Conservation (phyloP, 2,329 filamentous ascomycete species). For the Botryosphaeria dothidea region DNA sequence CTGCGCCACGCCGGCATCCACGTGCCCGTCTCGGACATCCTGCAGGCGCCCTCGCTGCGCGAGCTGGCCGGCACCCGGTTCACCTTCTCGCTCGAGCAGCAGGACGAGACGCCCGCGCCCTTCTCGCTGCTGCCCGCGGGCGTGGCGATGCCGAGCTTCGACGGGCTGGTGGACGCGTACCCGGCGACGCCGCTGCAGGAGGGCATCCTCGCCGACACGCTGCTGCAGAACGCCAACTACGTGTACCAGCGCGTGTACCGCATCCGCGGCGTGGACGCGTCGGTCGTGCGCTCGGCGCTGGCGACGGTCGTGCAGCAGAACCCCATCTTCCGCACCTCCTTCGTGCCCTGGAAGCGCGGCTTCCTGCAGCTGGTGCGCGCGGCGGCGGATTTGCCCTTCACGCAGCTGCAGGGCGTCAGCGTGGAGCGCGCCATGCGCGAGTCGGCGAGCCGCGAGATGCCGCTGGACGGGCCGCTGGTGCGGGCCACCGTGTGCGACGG, state of each 20-base stretch:
- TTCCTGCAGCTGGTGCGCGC: slow-evolving; percentile 12
- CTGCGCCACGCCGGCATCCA: neutral
- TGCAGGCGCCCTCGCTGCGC: neutral
- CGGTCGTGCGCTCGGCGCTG: slow-evolving; percentile 35
- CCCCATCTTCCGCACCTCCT: slow-evolving; percentile 42
- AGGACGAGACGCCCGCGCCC: neutral
- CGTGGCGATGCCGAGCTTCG: neutral
- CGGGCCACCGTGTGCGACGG: slow-evolving; percentile 1
- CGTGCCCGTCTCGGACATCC: neutral
- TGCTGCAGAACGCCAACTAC: neutral
- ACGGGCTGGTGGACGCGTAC: slow-evolving; percentile 13
- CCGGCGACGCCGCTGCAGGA: slow-evolving; percentile 17
- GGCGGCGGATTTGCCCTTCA: neutral
- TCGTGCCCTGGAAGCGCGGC: slow-evolving; percentile 20
- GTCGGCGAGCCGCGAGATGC: neutral
- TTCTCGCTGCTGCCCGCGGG: neutral
- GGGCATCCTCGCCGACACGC: neutral
- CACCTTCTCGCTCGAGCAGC: neutral
- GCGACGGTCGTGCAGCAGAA: slow-evolving; percentile 31
- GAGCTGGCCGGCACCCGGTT: neutral
- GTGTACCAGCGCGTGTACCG: neutral
- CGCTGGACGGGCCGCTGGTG: slow-evolving; percentile 5
- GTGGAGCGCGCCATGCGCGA: neutral
- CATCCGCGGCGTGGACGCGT: neutral
- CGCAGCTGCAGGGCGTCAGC: neutral